Percentiles rank a stretch among this genome's conserved stretches.
These are phyloP conservation scores for Lepidium aucheri DNA, from an alignment of 345 rosid species.

Conservation along the genomic window DNA sequence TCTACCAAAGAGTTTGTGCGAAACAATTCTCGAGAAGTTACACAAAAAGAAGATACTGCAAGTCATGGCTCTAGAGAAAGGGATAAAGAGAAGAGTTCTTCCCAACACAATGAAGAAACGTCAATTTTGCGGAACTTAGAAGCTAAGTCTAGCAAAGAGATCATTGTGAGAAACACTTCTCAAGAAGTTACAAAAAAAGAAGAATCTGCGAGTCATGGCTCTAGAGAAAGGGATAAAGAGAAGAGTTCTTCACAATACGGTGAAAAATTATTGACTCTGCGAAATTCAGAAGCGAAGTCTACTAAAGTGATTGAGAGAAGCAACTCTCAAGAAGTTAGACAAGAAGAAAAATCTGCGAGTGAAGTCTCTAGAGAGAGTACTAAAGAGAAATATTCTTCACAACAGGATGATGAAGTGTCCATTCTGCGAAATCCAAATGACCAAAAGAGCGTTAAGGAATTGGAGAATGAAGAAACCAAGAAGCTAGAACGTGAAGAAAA, in stretches of 20 bases:
- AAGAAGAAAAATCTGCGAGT: background rate
- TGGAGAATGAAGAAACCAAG: background rate
- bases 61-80: background rate
- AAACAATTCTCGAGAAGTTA: background rate
- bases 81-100: background rate
- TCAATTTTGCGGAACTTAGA: background rate
- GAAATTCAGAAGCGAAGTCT: background rate
- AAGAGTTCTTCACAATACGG: background rate
- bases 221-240: background rate
- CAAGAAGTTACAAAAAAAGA: background rate
- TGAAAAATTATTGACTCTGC: background rate
- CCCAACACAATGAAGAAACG: background rate
- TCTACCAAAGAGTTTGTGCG: background rate
- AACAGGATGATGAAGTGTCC: background rate
- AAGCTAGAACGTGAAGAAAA: background rate
- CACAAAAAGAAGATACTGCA: background rate
- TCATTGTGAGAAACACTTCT: background rate
- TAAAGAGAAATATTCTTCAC: background rate
- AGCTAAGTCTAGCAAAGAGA: background rate
- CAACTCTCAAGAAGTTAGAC: background rate
- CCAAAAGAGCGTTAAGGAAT: background rate
- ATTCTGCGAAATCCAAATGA: background rate
- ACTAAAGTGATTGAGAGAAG: background rate
- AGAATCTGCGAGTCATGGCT: background rate
- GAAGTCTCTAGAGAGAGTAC: background rate